Conservation (phyloP, 306 rosid species). For the Parietaria judaica region DNA sequence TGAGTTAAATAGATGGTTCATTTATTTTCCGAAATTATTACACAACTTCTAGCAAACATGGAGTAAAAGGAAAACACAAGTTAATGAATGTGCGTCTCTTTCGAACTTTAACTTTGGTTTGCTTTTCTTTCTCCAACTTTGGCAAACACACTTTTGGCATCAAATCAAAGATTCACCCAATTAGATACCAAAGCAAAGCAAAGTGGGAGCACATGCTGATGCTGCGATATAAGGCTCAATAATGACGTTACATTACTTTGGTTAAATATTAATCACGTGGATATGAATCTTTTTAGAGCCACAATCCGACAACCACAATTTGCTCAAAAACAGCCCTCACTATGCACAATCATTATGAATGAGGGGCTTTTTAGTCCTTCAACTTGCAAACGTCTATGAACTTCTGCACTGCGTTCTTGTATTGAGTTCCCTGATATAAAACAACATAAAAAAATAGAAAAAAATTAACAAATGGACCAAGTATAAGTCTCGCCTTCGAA, state of each 20-base stretch:
- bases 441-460: not conserved
- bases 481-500: no score
- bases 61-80: not conserved
- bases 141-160: slow-evolving; percentile 35
- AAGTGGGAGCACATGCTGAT: slow-evolving; percentile 29
- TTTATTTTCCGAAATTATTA: no score
- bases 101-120: not conserved
- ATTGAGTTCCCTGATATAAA: slow-evolving; percentile 51
- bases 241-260: slow-evolving; percentile 5
- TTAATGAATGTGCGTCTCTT: slow-evolving; percentile 4
- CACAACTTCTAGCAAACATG: not conserved
- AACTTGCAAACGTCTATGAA: slow-evolving; percentile 66
- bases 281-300: slow-evolving; percentile 7
- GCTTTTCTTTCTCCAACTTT: slow-evolving; percentile 13
- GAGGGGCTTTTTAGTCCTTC: slow-evolving; percentile 29
- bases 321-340: slow-evolving; percentile 15
- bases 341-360: slow-evolving; percentile 25
- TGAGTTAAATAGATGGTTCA: no score
- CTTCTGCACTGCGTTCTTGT: slow-evolving; percentile 63
- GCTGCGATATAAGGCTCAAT: slow-evolving; percentile 1
- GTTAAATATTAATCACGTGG: slow-evolving; percentile 12
- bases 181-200: slow-evolving; percentile 17
- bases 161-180: slow-evolving; percentile 28
- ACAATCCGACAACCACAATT: slow-evolving; percentile 22
- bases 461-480: not conserved